Evolutionary conservation across 257 asterid genomes (phyloP).

Genomic region (Ehretia macrophylla): DNA sequence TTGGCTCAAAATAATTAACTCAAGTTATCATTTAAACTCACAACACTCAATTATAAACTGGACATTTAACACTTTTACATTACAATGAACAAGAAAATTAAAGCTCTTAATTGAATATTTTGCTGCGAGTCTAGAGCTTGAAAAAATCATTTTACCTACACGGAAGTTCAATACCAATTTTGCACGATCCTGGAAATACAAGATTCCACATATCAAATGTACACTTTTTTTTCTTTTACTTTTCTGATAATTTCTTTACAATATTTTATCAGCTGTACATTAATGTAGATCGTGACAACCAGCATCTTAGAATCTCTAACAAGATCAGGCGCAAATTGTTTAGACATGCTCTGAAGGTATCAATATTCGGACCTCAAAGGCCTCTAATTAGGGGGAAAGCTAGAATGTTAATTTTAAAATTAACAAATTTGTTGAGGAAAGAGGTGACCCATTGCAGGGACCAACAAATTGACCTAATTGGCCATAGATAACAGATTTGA

Average conservation of each 20-base stretch:
- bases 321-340: slow-evolving; percentile 15
- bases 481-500: too few relatives aligned
- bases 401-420: too few relatives aligned
- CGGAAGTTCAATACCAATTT: too few relatives aligned
- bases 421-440: slow-evolving; percentile 16
- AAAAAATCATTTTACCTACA: too few relatives aligned
- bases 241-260: neutral
- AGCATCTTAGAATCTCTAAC: slow-evolving; percentile 12
- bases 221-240: neutral
- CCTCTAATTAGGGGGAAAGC: neutral
- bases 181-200: neutral
- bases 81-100: too few relatives aligned
- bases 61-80: too few relatives aligned
- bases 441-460: slow-evolving; percentile 6
- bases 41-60: too few relatives aligned
- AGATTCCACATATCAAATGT: neutral
- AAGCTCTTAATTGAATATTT: too few relatives aligned
- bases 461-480: slow-evolving; percentile 7
- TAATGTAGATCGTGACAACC: slow-evolving; percentile 17
- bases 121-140: too few relatives aligned
- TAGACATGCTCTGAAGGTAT: slow-evolving; percentile 13
- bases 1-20: too few relatives aligned
- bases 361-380: slow-evolving; percentile 8
- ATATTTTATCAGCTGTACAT: neutral
- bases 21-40: too few relatives aligned